Percentiles rank a stretch among this genome's conserved stretches.
Conservation (phyloP, 345 rosid genomes). For the Populus deltoides region DNA sequence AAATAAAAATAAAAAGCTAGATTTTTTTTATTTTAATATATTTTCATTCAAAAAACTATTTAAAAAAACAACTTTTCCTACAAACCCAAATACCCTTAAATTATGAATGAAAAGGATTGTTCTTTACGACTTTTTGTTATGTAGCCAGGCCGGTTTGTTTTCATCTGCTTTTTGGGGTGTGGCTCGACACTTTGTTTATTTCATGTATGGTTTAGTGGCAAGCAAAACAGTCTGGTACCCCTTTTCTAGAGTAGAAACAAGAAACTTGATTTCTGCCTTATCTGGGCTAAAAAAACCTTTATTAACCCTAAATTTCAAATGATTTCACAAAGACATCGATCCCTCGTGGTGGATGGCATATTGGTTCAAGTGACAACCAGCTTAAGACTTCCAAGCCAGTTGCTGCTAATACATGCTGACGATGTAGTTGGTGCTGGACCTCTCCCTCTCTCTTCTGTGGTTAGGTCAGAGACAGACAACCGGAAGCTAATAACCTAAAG, state of each 20-base stretch:
- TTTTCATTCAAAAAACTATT: too few relatives aligned
- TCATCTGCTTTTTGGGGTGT: background rate
- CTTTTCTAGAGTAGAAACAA: background rate
- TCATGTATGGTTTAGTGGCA: background rate
- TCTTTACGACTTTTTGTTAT: background rate
- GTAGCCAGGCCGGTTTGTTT: background rate
- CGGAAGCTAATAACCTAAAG: background rate
- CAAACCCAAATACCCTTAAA: too few relatives aligned
- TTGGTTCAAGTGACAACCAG: background rate
- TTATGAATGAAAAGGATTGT: background rate
- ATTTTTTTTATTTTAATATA: too few relatives aligned
- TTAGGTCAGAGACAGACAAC: slow-evolving; percentile 5
- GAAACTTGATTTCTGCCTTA: background rate
- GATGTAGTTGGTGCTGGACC: background rate
- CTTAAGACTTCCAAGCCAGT: too few relatives aligned
- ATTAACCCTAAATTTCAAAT: background rate
- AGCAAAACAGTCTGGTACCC: background rate
- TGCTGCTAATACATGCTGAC: background rate
- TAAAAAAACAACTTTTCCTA: too few relatives aligned
- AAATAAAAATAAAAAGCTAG: too few relatives aligned
- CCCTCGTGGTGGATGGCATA: too few relatives aligned
- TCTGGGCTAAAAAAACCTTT: background rate
- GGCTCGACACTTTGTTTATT: too few relatives aligned
- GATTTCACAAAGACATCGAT: too few relatives aligned
- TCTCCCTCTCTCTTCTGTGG: background rate